Evolutionary conservation across 495 filamentous ascomycete species (phyloP), one percentile per base, ranked within the genome.

Genomic region (Astrothelium macrocarpum): DNA sequence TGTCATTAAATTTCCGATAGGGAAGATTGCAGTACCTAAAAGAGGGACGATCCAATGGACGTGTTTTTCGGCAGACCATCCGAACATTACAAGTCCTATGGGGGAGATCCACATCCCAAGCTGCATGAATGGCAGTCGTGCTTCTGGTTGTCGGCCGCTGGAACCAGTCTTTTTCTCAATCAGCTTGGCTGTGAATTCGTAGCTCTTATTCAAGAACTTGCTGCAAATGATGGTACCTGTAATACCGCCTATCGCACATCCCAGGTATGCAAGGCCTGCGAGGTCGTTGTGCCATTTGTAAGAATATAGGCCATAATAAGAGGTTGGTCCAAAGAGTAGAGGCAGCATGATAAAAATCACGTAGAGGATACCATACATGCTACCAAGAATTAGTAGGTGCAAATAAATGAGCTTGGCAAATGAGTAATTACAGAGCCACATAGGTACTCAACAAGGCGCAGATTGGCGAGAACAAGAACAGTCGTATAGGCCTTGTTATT

Each of bases 1-100:
- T n/a, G 86, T 75, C 3, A 83, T 67, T 66, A 82, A 82, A 0
- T 73, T 73, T 0, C 81, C 82, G 23, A 83, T 71, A 14, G 78
- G 66, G 70, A 86, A 87, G 11, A 80, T 71, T 9, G 72, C 68
- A 0, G 78, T 78, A 7, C 80, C 84, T 29, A 85, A 74, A 63
- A 82, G 78, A 0, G 79, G 79, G 62, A 82, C 70, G 64, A 83
- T 81, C 80, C 80, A 83, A 60, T 82, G 79, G 32, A 81, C 67
- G 7, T 46, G 56, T 0, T 73, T 46, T 0, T 74, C 61, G 0
- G 80, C 66, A 9, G 68, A 73, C 79, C 79, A 82, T 26, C 76
- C 79, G 64, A 71, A 75, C 79, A 81, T 32, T 59, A 75, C 72
- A 1, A 75, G 62, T 11, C 69, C 65, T 2, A 64, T 60, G 25